These are phyloP conservation scores for Boletus huronensis DNA, from an alignment of 768 basidiomycete genomes.

Conservation along the genomic window DNA sequence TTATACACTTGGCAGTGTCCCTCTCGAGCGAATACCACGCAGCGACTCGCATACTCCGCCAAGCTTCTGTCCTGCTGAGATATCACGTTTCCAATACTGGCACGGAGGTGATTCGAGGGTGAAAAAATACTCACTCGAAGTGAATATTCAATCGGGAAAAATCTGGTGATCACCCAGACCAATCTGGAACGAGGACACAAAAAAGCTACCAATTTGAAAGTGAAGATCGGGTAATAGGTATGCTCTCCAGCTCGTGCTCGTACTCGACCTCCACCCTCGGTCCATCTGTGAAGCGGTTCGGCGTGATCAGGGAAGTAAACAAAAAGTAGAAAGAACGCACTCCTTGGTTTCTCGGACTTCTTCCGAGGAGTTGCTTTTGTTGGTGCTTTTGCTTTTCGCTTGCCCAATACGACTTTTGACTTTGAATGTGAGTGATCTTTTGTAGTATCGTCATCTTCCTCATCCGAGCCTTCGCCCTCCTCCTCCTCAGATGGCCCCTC, in stretches of 20 bases:
- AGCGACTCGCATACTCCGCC: not conserved
- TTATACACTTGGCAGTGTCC: not conserved
- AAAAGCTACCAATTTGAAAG: slow-evolving; percentile 51
- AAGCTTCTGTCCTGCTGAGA: no score
- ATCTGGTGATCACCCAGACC: not conserved
- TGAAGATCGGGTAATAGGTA: slow-evolving; percentile 50
- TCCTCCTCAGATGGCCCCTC: slow-evolving; percentile 40
- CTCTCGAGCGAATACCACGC: not conserved
- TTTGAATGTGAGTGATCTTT: slow-evolving; percentile 37
- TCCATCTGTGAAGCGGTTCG: slow-evolving; percentile 45
- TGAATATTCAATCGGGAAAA: not conserved
- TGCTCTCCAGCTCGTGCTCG: slow-evolving; percentile 84
- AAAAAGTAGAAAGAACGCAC: slow-evolving; percentile 37
- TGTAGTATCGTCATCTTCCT: slow-evolving; percentile 37
- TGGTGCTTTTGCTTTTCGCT: slow-evolving; percentile 57
- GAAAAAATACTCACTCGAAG: not conserved
- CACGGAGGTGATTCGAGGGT: not conserved
- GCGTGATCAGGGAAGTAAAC: not conserved
- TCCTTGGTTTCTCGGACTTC: slow-evolving; percentile 60
- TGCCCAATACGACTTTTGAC: slow-evolving; percentile 52
- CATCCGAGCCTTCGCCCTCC: slow-evolving; percentile 41
- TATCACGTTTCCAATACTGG: not conserved
- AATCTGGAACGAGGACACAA: not conserved
- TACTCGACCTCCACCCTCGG: slow-evolving; percentile 94
- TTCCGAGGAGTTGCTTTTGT: slow-evolving; percentile 44